phyloP scores from a whole-genome alignment of 2,329 filamentous ascomycete genomes.

The Botrytis pseudocinerea region DNA sequence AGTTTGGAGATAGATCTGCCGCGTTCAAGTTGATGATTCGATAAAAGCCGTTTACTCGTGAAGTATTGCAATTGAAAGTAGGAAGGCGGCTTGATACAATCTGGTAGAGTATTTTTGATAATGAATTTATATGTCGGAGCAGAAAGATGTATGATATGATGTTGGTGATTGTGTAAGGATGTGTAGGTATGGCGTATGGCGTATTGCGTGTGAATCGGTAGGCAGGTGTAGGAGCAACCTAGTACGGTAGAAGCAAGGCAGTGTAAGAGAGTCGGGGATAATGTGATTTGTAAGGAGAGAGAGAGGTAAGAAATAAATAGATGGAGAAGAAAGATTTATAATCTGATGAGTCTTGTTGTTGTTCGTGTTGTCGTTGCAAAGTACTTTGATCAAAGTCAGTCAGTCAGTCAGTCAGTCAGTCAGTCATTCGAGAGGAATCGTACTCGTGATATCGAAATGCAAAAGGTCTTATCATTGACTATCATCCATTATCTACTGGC shows the following conservation, averaged over 20 bases:
- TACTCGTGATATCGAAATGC: conserved; percentile 2
- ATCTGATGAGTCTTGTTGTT: background rate
- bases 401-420: background rate
- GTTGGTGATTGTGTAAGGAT: conserved; percentile 2
- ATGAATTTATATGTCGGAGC: background rate
- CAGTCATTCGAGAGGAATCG: background rate
- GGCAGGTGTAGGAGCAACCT: background rate
- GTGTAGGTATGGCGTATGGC: conserved; percentile 12
- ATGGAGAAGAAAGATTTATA: background rate
- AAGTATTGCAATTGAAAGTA: background rate
- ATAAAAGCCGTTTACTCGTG: background rate
- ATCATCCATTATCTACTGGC: background rate
- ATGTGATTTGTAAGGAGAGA: background rate
- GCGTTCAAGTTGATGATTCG: conserved; percentile 17
- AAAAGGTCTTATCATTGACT: background rate
- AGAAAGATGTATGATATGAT: background rate
- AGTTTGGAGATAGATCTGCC: conserved; percentile 16
- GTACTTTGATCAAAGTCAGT: background rate
- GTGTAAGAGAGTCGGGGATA: background rate
- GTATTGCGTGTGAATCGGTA: background rate
- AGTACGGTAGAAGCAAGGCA: background rate
- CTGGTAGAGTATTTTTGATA: background rate
- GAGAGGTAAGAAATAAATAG: background rate
- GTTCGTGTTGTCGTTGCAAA: background rate
- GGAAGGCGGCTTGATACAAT: background rate